Evolutionary conservation across 1,284 basidiomycete genomes (phyloP), one percentile per base, ranked within the genome.

Genomic region (Microbotryomycetes sp.): DNA sequence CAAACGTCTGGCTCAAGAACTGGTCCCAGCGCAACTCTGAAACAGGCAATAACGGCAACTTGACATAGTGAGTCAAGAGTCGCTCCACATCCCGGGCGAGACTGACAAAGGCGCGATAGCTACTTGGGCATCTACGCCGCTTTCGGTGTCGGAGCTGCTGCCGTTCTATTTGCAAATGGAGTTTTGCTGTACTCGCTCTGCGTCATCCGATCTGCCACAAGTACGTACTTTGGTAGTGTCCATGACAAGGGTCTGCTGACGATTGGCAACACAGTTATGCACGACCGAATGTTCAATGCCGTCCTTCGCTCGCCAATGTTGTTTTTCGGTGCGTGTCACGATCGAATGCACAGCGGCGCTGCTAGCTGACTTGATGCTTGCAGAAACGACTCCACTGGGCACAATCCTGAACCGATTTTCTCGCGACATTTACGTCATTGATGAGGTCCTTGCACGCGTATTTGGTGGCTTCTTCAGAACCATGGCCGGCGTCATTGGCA

Each of bases 341-440:
- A 86, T 68, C 55, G 78, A 67, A 47, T 21, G 6, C 59, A 1
- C 54, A n/a, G 27, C 6, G 41, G 47, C 18, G 31, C 31, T 5
- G 46, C 29, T 28, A 28, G 5, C 21, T 15, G 23, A 29, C 15
- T 41, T 57, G 41, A 57, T 24, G 16, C 4, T n/a, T 2, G 24
- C 56, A 50, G 67, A 72, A 64, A 58, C 72, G 73, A 54, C 78
- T 73, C 62, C 73, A 11, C 56, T 70, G 31, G 69, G 70, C 6
- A 68, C 66, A 16, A 85, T 89, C 49, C 73, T 92, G 58, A 93
- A 93, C 73, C 76, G 96, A 35, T 97, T 97, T 77, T 90, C 89
- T 16, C 84, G 91, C 5, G 94, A 98, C 73, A 85, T 88, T 49
- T 93, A 93, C 72, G 91, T 94, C 35, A 84, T 92, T 48, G 93